Evolutionary conservation across 2,329 filamentous ascomycete species (phyloP).

Genomic region (Fusarium siculi): DNA sequence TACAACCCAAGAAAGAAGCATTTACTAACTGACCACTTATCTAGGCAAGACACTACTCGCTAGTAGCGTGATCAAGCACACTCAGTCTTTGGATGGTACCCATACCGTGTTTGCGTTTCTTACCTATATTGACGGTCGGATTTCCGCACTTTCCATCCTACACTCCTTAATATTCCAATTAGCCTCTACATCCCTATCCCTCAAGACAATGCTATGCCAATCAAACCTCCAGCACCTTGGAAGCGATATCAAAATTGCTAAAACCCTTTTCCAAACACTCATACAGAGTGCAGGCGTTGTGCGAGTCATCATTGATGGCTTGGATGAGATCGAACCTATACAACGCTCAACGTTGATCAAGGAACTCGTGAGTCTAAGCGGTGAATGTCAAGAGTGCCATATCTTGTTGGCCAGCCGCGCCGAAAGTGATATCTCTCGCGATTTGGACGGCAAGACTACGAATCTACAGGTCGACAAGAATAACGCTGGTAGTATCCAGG

Average conservation of each 20-base stretch:
- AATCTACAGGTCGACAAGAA: neutral
- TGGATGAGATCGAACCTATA: accelerated
- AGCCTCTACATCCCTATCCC: neutral
- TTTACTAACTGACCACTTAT: accelerated
- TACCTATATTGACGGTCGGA: neutral
- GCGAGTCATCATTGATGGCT: accelerated
- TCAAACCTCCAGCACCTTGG: neutral
- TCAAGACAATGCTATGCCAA: neutral
- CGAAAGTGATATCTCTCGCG: accelerated
- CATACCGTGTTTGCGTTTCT: neutral
- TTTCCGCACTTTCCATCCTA: neutral
- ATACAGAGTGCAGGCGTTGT: neutral
- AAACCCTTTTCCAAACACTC: accelerated
- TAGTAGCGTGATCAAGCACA: neutral
- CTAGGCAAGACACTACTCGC: neutral
- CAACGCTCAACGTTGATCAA: neutral
- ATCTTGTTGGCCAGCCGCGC: accelerated
- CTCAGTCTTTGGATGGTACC: neutral
- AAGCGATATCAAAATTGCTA: accelerated
- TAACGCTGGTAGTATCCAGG: neutral
- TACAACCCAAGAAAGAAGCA: accelerated
- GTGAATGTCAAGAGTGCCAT: neutral
- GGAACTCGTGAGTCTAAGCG: accelerated
- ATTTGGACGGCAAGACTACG: accelerated
- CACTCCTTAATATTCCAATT: neutral